A percentile compares a stretch with the other conserved stretches of the same genome.
These are phyloP conservation scores for Solanum chilense DNA, from an alignment of 257 asterid species.

Conservation along the genomic window DNA sequence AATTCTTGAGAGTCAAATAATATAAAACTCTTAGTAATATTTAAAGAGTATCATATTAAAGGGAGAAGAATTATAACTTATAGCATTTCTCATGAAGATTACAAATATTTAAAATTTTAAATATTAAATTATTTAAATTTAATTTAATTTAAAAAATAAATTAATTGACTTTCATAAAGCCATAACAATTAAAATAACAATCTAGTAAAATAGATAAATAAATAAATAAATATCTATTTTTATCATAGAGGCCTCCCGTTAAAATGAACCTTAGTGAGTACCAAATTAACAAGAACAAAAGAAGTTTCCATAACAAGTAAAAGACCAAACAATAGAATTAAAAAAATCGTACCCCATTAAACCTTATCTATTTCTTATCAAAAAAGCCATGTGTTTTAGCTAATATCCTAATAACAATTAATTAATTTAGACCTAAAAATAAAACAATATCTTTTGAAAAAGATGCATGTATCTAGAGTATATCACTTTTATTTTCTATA, in stretches of 20 bases:
- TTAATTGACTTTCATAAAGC: too few relatives aligned
- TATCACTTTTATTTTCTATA: background rate
- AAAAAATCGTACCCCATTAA: background rate
- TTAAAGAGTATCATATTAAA: background rate
- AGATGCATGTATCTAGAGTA: conserved; percentile 12
- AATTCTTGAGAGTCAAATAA: too few relatives aligned
- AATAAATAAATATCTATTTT: too few relatives aligned
- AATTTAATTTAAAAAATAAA: too few relatives aligned
- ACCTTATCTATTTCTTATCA: background rate
- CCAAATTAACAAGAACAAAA: background rate
- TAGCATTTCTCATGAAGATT: too few relatives aligned
- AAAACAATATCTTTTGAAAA: background rate
- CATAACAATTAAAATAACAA: background rate
- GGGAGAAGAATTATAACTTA: background rate
- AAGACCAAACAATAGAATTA: background rate
- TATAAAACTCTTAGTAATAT: too few relatives aligned
- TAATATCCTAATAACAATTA: background rate
- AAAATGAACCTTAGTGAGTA: background rate
- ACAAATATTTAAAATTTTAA: too few relatives aligned
- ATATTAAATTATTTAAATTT: too few relatives aligned
- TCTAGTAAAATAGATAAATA: too few relatives aligned
- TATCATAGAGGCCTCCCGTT: too few relatives aligned
- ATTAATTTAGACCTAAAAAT: background rate
- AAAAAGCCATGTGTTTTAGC: background rate
- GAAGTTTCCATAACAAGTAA: background rate